A percentile compares a stretch with the other conserved stretches of the same genome.
Conservation (phyloP, 352 stramenopile species). For the Pythium apleroticum region DNA sequence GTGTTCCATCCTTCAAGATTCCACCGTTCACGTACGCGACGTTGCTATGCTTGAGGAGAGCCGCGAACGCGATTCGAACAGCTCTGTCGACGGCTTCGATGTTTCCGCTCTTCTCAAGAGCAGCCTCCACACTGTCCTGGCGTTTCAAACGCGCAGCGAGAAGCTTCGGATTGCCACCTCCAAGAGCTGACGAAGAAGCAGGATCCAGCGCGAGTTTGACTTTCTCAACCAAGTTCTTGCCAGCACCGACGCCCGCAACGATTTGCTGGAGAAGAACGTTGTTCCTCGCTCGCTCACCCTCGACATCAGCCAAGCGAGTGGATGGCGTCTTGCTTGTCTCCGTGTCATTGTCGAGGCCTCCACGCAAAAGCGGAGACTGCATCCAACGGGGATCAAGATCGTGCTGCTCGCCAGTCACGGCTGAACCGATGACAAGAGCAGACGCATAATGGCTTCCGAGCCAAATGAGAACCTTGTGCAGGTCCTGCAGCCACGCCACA, state of each 20-base stretch:
- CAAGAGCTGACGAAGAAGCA: constrained; percentile 24
- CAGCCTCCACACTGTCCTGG: constrained; percentile 82
- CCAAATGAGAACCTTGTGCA: constrained; percentile 38
- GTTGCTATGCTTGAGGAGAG: constrained; percentile 81
- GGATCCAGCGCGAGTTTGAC: constrained; percentile 72
- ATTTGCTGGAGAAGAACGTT: constrained; percentile 68
- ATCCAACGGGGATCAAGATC: constrained; percentile 34
- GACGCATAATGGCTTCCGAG: constrained; percentile 39
- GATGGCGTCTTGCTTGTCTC: neutral
- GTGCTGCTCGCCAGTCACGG: neutral
- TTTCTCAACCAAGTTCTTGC: constrained; percentile 82
- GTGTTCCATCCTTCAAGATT: constrained; percentile 52
- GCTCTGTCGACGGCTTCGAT: constrained; percentile 82
- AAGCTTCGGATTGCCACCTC: constrained; percentile 57
- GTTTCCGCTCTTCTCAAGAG: constrained; percentile 81
- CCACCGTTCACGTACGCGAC: constrained; percentile 67
- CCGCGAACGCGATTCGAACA: constrained; percentile 77
- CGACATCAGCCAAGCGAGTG: constrained; percentile 3
- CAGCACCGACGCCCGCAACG: constrained; percentile 63
- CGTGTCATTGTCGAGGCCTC: constrained; percentile 5
- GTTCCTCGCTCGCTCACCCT: constrained; percentile 36
- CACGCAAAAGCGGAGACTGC: constrained; percentile 33
- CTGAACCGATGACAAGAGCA: constrained; percentile 30
- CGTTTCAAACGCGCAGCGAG: constrained; percentile 63
- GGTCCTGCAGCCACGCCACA: constrained; percentile 32